Conservation (phyloP, 176 grass and related monocot species). For the Musa itinerans region DNA sequence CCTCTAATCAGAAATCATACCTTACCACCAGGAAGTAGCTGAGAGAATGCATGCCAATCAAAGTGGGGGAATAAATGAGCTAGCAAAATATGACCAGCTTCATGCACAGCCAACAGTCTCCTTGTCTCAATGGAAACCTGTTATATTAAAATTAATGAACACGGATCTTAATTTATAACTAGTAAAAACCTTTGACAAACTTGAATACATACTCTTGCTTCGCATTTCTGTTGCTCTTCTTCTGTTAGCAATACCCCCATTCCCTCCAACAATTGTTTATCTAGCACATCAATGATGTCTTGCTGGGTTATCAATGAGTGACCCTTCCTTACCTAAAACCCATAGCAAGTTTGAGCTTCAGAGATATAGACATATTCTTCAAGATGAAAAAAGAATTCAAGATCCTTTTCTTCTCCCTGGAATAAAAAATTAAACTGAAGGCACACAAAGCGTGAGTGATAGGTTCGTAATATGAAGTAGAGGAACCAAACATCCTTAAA, state of each 20-base stretch:
- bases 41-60: slow-evolving; percentile 42
- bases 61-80: slow-evolving; percentile 36
- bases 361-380: neutral
- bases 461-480: too few relatives aligned
- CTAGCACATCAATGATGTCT: slow-evolving; percentile 30
- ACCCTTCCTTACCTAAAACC: slow-evolving; percentile 24
- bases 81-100: slow-evolving; percentile 36
- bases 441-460: too few relatives aligned
- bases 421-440: too few relatives aligned
- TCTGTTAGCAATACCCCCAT: slow-evolving; percentile 34
- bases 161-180: neutral
- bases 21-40: slow-evolving; percentile 38
- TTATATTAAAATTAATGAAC: neutral
- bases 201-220: slow-evolving; percentile 23
- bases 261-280: slow-evolving; percentile 35
- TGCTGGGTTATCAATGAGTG: slow-evolving; percentile 19
- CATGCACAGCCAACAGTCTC: slow-evolving; percentile 30
- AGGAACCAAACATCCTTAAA: too few relatives aligned
- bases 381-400: neutral
- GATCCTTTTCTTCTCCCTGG: neutral
- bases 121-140: slow-evolving; percentile 24
- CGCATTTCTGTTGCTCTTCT: slow-evolving; percentile 37
- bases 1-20: neutral
- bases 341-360: neutral
- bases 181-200: neutral